Evolutionary conservation across 768 basidiomycete genomes (phyloP).

Genomic region (Auriscalpium microsporum): DNA sequence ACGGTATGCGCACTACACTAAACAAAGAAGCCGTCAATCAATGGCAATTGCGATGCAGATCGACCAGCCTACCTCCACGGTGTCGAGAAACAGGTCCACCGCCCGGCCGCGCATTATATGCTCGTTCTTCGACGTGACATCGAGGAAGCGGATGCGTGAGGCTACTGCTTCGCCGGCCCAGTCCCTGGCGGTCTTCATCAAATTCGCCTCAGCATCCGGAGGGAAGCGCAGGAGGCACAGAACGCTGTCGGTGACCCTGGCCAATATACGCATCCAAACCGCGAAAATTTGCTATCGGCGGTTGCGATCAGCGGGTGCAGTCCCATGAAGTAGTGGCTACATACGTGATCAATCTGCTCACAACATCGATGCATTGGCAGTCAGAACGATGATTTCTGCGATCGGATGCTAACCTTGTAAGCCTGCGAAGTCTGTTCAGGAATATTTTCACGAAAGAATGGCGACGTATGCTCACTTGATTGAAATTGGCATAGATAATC

Average conservation of each 20-base stretch:
- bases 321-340: no score
- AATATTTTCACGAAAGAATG: neutral
- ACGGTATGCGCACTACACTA: slow-evolving; percentile 48
- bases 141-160: slow-evolving; percentile 38
- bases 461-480: slow-evolving; percentile 36
- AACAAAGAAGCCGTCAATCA: neutral
- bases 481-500: slow-evolving; percentile 46
- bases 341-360: no score
- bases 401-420: neutral
- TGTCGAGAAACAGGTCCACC: slow-evolving; percentile 45
- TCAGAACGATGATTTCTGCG: neutral
- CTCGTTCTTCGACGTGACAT: slow-evolving; percentile 37
- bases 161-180: slow-evolving; percentile 42
- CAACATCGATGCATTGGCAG: no score
- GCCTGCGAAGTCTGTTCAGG: slow-evolving; percentile 5
- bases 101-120: slow-evolving; percentile 39
- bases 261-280: slow-evolving; percentile 41
- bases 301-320: neutral
- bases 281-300: slow-evolving; percentile 30
- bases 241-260: slow-evolving; percentile 35
- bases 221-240: slow-evolving; percentile 49
- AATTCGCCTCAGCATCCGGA: slow-evolving; percentile 35
- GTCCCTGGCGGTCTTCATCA: slow-evolving; percentile 30
- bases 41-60: neutral
- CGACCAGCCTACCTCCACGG: slow-evolving; percentile 32